phyloP scores from a whole-genome alignment of 1,284 basidiomycete species.

The Tremellales sp. region DNA sequence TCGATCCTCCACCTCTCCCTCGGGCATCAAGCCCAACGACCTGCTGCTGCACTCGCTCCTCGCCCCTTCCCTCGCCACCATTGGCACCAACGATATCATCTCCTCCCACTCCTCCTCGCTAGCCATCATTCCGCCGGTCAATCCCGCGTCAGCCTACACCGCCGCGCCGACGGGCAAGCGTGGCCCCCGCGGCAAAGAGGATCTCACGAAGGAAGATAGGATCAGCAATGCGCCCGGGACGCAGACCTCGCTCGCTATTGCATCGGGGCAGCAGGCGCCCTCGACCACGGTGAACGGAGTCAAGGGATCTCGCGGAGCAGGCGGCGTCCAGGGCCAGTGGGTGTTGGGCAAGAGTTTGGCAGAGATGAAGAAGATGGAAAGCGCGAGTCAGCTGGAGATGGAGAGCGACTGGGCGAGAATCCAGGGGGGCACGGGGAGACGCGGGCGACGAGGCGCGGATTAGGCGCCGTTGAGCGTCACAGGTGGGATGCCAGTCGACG shows the following conservation, averaged over 20 bases:
- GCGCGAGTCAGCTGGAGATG: constrained; percentile 42
- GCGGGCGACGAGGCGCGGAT: constrained; percentile 30
- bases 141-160: constrained; percentile 17
- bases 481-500: too few relatives aligned
- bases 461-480: too few relatives aligned
- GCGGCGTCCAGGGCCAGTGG: constrained; percentile 32
- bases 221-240: constrained; percentile 36
- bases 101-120: constrained; percentile 40
- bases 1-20: constrained; percentile 5
- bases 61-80: constrained; percentile 36
- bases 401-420: constrained; percentile 48
- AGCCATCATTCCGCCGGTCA: constrained; percentile 35
- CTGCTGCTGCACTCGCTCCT: constrained; percentile 37
- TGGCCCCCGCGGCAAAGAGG: constrained; percentile 37
- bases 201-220: constrained; percentile 16
- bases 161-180: constrained; percentile 33
- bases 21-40: constrained; percentile 31
- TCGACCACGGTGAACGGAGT: constrained; percentile 15
- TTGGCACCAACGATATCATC: constrained; percentile 45
- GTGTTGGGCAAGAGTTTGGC: constrained; percentile 46
- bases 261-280: constrained; percentile 27
- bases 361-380: constrained; percentile 45
- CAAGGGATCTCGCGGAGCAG: constrained; percentile 29
- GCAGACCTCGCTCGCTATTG: constrained; percentile 34
- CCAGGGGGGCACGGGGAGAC: constrained; percentile 36